Evolutionary conservation across 495 filamentous ascomycete genomes (phyloP), one percentile per base, ranked within the genome.

Genomic region (Hypoxylon fragiforme): DNA sequence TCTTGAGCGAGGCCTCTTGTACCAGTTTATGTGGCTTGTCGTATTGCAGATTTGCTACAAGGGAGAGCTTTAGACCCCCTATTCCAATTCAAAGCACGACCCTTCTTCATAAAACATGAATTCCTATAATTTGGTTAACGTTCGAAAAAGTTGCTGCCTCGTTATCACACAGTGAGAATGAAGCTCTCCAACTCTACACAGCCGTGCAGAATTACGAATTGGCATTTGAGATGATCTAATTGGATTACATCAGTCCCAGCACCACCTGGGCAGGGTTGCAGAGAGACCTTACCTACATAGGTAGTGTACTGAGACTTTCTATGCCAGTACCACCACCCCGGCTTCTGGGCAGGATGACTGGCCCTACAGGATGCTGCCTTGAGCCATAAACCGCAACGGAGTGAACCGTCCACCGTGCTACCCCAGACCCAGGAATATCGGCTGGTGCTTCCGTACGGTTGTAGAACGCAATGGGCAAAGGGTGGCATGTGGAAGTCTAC

Each of bases 341-440:
- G n/a, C n/a, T n/a, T n/a, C n/a, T n/a, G n/a, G n/a, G n/a, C n/a
- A n/a, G n/a, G n/a, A n/a, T n/a, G n/a, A n/a, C n/a, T n/a, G n/a
- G n/a, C n/a, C n/a, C n/a, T n/a, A n/a, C n/a, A n/a, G n/a, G n/a
- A n/a, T n/a, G n/a, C n/a, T n/a, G n/a, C n/a, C n/a, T n/a, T n/a
- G n/a, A n/a, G n/a, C n/a, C n/a, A n/a, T n/a, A n/a, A n/a, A n/a
- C n/a, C n/a, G n/a, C n/a, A n/a, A n/a, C n/a, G n/a, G 20, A n/a
- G 41, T 28, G 14, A 9, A n/a, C 8, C 19, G 1, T 37, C 24
- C n/a, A n/a, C 16, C 34, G 31, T 32, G 15, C 31, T 37, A 39
- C 44, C 44, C 36, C 44, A 15, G 44, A 20, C 31, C 34, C 44
- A n/a, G 44, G 31, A 37, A 37, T 9, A 3, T n/a, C 12, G 12